phyloP scores from a whole-genome alignment of 495 filamentous ascomycete species.

The Jackrogersella minutella region DNA sequence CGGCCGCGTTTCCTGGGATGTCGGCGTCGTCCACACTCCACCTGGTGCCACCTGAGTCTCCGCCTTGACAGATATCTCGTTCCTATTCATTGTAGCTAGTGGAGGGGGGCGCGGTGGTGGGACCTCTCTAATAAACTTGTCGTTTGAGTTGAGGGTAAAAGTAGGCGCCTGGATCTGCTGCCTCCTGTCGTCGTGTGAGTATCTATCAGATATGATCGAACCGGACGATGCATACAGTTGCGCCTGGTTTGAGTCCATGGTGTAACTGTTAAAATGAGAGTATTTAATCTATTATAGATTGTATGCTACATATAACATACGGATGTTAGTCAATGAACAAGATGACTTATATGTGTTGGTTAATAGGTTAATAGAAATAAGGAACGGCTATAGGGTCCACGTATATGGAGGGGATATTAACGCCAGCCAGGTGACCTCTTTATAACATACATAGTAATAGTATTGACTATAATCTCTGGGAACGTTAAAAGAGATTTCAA shows the following conservation, averaged over 20 bases:
- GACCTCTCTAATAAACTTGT: slow-evolving; percentile 51
- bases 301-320: slow-evolving; percentile 34
- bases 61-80: slow-evolving; percentile 47
- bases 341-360: slow-evolving; percentile 12
- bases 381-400: slow-evolving; percentile 38
- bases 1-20: slow-evolving; percentile 54
- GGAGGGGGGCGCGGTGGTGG: slow-evolving; percentile 48
- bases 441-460: slow-evolving; percentile 51
- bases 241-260: slow-evolving; percentile 53
- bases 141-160: slow-evolving; percentile 50
- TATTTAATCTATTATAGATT: slow-evolving; percentile 49
- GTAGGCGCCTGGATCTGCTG: slow-evolving; percentile 54
- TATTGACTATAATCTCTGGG: slow-evolving; percentile 41
- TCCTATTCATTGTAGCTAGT: slow-evolving; percentile 53
- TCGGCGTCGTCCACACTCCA: slow-evolving; percentile 55
- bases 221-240: slow-evolving; percentile 49
- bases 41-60: slow-evolving; percentile 51
- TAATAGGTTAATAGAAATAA: slow-evolving; percentile 28
- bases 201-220: slow-evolving; percentile 28
- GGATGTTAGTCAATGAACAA: slow-evolving; percentile 29
- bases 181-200: slow-evolving; percentile 49
- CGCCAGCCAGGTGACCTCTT: slow-evolving; percentile 35
- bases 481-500: slow-evolving; percentile 11
- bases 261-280: slow-evolving; percentile 38
- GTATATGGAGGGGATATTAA: slow-evolving; percentile 44